A percentile compares a stretch with the other conserved stretches of the same genome.
phyloP scores from a whole-genome alignment of 129 eudicot genomes.

The Tagetes erecta region DNA sequence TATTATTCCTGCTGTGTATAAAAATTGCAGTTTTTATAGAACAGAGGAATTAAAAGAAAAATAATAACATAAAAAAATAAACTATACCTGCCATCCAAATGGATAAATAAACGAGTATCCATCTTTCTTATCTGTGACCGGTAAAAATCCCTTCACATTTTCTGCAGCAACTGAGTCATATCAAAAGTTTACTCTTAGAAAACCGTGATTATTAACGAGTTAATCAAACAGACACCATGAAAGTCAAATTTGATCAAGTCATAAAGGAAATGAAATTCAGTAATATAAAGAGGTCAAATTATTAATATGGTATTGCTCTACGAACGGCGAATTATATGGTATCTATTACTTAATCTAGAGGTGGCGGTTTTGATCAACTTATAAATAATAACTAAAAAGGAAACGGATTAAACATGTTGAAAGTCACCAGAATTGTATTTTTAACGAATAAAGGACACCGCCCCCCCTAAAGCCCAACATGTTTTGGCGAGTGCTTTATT shows the following conservation, averaged over 20 bases:
- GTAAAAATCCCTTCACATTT: slow-evolving; percentile 70
- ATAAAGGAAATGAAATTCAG: slow-evolving; percentile 7
- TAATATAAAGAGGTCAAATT: background rate
- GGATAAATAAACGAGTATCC: slow-evolving; percentile 87
- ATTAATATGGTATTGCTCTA: background rate
- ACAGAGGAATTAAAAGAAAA: slow-evolving; percentile 3
- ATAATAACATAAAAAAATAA: background rate
- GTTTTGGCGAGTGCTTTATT: no score
- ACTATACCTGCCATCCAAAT: slow-evolving; percentile 93
- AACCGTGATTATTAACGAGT: slow-evolving; percentile 17
- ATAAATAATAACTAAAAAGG: background rate
- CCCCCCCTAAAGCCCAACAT: no score
- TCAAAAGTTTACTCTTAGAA: slow-evolving; percentile 64
- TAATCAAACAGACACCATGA: slow-evolving; percentile 17
- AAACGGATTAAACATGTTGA: background rate
- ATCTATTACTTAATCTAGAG: background rate
- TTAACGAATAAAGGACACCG: background rate
- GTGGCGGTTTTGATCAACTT: background rate
- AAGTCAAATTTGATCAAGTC: background rate
- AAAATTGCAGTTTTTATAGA: background rate
- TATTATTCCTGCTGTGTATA: background rate
- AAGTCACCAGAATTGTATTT: background rate
- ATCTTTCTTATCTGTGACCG: slow-evolving; percentile 80
- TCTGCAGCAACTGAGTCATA: slow-evolving; percentile 99
- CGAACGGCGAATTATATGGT: background rate